Percentiles rank a stretch among this genome's conserved stretches.
Conservation (phyloP, 768 basidiomycete genomes). For the Collybiopsis luxurians region DNA sequence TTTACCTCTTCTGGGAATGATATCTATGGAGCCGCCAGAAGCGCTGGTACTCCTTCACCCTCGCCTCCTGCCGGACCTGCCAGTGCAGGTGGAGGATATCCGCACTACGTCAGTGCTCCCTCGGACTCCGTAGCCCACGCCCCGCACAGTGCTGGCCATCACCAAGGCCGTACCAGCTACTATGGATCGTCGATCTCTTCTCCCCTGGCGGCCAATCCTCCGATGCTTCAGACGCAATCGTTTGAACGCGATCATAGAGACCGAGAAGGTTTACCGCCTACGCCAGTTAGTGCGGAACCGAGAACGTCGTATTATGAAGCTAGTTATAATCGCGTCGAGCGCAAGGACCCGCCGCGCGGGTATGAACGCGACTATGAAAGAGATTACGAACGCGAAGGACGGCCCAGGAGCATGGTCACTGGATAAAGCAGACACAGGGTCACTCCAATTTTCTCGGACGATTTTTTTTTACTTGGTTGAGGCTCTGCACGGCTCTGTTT, state of each 20-base stretch:
- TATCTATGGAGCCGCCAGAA: slow-evolving; percentile 43
- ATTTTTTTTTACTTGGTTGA: too few relatives aligned
- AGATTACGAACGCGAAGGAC: slow-evolving; percentile 3
- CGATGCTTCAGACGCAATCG: slow-evolving; percentile 27
- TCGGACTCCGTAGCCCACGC: background rate
- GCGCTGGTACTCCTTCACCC: slow-evolving; percentile 53
- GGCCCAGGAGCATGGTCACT: slow-evolving; percentile 5
- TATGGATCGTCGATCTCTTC: slow-evolving; percentile 40
- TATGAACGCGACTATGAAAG: slow-evolving; percentile 3
- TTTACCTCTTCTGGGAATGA: slow-evolving; percentile 60
- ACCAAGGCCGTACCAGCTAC: slow-evolving; percentile 29
- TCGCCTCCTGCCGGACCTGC: slow-evolving; percentile 58
- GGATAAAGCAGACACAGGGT: background rate
- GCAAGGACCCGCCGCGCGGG: background rate
- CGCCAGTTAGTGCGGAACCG: slow-evolving; percentile 7
- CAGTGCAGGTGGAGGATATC: slow-evolving; percentile 36
- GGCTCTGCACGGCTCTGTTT: too few relatives aligned
- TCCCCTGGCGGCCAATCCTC: slow-evolving; percentile 41
- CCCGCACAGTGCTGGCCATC: slow-evolving; percentile 25
- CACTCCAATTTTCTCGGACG: background rate
- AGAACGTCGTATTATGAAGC: background rate
- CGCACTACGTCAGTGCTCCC: slow-evolving; percentile 45
- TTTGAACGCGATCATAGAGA: slow-evolving; percentile 12
- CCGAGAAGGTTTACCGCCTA: slow-evolving; percentile 11
- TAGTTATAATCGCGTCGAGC: background rate